Evolutionary conservation across 331 rosid species (phyloP).

Genomic region (Dryas integrifolia): DNA sequence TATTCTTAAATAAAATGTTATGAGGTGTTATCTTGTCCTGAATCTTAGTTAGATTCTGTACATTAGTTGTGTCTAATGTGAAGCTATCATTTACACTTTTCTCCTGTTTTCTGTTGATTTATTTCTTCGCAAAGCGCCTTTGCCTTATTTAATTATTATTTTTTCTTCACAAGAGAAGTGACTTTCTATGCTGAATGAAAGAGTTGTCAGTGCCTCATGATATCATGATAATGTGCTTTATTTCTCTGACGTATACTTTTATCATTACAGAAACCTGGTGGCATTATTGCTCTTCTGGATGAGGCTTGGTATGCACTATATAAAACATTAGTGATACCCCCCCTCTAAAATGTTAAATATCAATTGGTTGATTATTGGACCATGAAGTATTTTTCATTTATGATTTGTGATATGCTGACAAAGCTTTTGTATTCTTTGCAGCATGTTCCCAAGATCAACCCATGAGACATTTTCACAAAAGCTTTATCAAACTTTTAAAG

Average conservation of each 20-base stretch:
- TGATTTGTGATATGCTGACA: slow-evolving; percentile 29
- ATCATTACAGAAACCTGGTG: slow-evolving; percentile 84
- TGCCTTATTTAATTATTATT: not conserved
- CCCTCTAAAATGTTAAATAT: slow-evolving; percentile 5
- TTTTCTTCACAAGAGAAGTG: not conserved
- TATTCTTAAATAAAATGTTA: not conserved
- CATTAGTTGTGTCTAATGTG: not conserved
- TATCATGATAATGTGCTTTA: not conserved
- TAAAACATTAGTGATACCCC: slow-evolving; percentile 14
- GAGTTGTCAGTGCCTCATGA: not conserved
- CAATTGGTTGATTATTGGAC: slow-evolving; percentile 12
- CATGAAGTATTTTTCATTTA: not conserved
- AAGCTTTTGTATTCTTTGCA: slow-evolving; percentile 44
- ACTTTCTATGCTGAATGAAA: not conserved
- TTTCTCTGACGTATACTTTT: slow-evolving; percentile 34
- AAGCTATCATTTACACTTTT: not conserved
- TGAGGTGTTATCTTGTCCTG: not conserved
- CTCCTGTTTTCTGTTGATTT: not conserved
- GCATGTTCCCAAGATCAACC: slow-evolving; percentile 97
- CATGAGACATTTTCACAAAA: slow-evolving; percentile 78
- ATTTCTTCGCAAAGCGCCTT: not conserved
- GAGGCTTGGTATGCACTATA: slow-evolving; percentile 79
- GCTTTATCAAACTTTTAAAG: slow-evolving; percentile 81
- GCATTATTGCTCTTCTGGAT: slow-evolving; percentile 84
- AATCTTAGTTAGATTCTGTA: not conserved